A percentile compares a stretch with the other conserved stretches of the same genome.
Evolutionary conservation across 2,329 filamentous ascomycete genomes (phyloP).

Genomic region (Paraphaeosphaeria minitans): DNA sequence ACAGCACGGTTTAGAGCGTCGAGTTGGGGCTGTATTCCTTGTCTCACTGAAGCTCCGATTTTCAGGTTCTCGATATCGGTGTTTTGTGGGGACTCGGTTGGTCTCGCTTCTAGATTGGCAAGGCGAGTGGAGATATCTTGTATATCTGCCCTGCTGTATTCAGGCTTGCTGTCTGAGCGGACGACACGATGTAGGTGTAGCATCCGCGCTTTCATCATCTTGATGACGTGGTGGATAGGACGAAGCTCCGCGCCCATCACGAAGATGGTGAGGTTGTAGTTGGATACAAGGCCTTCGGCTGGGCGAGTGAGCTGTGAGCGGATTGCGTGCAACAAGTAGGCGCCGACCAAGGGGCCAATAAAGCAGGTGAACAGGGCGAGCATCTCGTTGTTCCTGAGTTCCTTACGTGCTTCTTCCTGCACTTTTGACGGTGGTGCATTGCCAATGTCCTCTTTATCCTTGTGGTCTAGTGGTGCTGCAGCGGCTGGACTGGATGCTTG

Average conservation of each 20-base stretch:
- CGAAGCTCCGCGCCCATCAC: constrained; percentile 84
- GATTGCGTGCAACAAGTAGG: constrained; percentile 81
- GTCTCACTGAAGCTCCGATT: constrained; percentile 62
- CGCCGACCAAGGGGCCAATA: constrained; percentile 75
- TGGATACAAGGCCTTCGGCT: constrained; percentile 84
- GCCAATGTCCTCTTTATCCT: not conserved
- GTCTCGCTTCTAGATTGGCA: constrained; percentile 69
- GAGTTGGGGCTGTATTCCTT: constrained; percentile 76
- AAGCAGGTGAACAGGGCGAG: constrained; percentile 80
- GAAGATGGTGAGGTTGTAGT: constrained; percentile 93
- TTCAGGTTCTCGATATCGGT: constrained; percentile 47
- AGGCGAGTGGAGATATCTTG: constrained; percentile 64
- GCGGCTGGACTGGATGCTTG: constrained; percentile 16
- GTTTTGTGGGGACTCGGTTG: constrained; percentile 50
- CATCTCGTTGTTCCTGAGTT: constrained; percentile 76
- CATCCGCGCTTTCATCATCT: constrained; percentile 78
- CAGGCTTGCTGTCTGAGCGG: constrained; percentile 29
- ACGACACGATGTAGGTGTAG: constrained; percentile 80
- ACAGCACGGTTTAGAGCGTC: constrained; percentile 89
- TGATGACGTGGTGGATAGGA: constrained; percentile 80
- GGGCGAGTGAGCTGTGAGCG: constrained; percentile 79
- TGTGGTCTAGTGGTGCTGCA: not conserved
- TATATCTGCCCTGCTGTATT: constrained; percentile 22
- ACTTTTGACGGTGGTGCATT: constrained; percentile 16
- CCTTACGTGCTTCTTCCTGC: constrained; percentile 55